These are phyloP conservation scores for Euphorbia peplus DNA, from an alignment of 345 rosid species.

Conservation along the genomic window DNA sequence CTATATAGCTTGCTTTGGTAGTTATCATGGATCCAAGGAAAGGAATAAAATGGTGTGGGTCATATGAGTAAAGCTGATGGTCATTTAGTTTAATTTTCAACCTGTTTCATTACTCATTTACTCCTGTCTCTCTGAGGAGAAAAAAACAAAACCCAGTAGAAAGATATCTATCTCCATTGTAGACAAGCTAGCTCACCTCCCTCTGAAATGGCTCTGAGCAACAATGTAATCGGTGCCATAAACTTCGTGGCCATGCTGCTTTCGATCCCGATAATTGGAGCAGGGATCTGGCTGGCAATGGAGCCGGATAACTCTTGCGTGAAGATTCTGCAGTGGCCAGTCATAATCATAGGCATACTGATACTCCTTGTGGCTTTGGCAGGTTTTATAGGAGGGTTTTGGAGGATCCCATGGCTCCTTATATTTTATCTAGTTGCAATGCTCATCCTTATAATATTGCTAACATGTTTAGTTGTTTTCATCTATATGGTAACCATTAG, in stretches of 20 bases:
- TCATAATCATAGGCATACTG: constrained; percentile 68
- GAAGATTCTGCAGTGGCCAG: constrained; percentile 87
- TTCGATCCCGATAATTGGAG: constrained; percentile 77
- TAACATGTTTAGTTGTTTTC: constrained; percentile 61
- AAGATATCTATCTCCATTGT: not conserved
- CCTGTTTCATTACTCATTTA: not conserved
- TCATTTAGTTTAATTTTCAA: constrained; percentile 3
- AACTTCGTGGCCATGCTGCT: constrained; percentile 86
- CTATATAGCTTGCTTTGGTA: constrained; percentile 20
- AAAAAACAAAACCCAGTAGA: not conserved
- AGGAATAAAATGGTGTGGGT: constrained; percentile 24
- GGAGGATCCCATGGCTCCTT: constrained; percentile 83
- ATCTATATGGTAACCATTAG: constrained; percentile 68
- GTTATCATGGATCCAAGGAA: constrained; percentile 30
- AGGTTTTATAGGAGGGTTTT: constrained; percentile 83
- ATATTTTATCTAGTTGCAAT: constrained; percentile 64
- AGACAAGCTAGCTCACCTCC: too few relatives aligned
- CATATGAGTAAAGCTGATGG: constrained; percentile 6
- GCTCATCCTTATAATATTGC: constrained; percentile 66
- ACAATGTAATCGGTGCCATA: constrained; percentile 72
- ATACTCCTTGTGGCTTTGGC: constrained; percentile 62
- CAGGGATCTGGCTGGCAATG: constrained; percentile 81
- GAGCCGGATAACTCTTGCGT: constrained; percentile 81
- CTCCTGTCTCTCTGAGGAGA: not conserved
- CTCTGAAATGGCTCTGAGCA: constrained; percentile 66